Conservation (phyloP, 1,284 basidiomycete genomes). For the Microbotryum intermedium region DNA sequence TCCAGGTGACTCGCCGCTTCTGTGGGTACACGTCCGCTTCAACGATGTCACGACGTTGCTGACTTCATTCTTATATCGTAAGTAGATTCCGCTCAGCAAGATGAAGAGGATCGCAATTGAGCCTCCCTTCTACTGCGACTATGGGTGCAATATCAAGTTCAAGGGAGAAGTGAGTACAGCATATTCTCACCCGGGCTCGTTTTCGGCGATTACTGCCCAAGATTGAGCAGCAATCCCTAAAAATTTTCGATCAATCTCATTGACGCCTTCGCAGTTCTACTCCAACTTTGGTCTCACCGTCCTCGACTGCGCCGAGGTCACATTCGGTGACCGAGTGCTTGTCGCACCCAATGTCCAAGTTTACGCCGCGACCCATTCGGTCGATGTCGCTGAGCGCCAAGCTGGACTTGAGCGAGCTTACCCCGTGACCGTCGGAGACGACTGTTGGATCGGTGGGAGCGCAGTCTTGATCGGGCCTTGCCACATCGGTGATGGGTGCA, state of each 20-base stretch:
- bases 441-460: slow-evolving; percentile 31
- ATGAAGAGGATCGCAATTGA: slow-evolving; percentile 27
- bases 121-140: slow-evolving; percentile 31
- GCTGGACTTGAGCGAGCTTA: slow-evolving; percentile 32
- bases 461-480: slow-evolving; percentile 21
- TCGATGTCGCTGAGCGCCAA: slow-evolving; percentile 21
- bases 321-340: slow-evolving; percentile 23
- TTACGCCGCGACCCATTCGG: slow-evolving; percentile 29
- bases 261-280: slow-evolving; percentile 15
- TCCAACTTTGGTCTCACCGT: slow-evolving; percentile 28
- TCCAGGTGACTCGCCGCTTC: background rate
- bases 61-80: slow-evolving; percentile 18
- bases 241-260: background rate
- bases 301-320: slow-evolving; percentile 16
- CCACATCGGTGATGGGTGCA: slow-evolving; percentile 19
- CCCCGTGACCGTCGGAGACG: slow-evolving; percentile 31
- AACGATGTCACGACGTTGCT: background rate
- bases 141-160: slow-evolving; percentile 26
- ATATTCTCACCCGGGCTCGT: too few species aligned
- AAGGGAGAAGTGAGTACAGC: slow-evolving; percentile 4
- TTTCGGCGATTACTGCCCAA: too few species aligned
- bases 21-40: background rate
- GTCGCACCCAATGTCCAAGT: slow-evolving; percentile 28
- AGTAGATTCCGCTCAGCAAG: slow-evolving; percentile 17
- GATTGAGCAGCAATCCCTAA: too few species aligned